phyloP scores from a whole-genome alignment of 2,329 filamentous ascomycete genomes.

The Cladosporium velox region DNA sequence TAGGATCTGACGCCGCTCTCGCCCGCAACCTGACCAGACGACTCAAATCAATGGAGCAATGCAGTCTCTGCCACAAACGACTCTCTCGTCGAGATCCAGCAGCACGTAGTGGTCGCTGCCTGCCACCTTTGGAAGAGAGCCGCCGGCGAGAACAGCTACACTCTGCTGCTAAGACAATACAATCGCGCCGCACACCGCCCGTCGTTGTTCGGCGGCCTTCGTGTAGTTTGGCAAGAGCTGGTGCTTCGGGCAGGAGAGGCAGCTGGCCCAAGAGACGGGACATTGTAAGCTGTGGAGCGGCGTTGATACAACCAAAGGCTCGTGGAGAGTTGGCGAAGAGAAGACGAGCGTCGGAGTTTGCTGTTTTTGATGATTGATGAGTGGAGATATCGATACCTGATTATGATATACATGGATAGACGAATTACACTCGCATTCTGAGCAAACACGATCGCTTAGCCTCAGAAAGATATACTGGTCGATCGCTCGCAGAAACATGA shows the following conservation, averaged over 20 bases:
- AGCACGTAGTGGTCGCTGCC: conserved; percentile 13
- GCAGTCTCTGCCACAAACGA: conserved; percentile 16
- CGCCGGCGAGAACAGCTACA: conserved; percentile 2
- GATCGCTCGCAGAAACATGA: too few relatives aligned
- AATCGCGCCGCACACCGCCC: background rate
- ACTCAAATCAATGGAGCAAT: conserved; percentile 18
- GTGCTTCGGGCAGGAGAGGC: background rate
- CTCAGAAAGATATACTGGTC: too few relatives aligned
- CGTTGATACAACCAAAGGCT: background rate
- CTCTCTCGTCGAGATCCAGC: conserved; percentile 13
- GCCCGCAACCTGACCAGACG: background rate
- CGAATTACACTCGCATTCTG: background rate
- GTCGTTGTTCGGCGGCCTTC: background rate
- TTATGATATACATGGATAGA: background rate
- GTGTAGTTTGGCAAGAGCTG: background rate
- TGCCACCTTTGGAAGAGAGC: conserved; percentile 15
- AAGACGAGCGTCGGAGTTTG: conserved; percentile 16
- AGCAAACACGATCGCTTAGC: too few relatives aligned
- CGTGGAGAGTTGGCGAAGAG: conserved; percentile 1
- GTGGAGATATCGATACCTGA: background rate
- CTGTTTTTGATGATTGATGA: conserved; percentile 19
- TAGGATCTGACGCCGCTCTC: background rate
- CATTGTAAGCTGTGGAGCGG: conserved; percentile 6
- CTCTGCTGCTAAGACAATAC: conserved; percentile 4
- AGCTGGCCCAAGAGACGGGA: conserved; percentile 19